Evolutionary conservation across 148 eudicot genomes (phyloP).

Genomic region (Chenopodium berlandieri): DNA sequence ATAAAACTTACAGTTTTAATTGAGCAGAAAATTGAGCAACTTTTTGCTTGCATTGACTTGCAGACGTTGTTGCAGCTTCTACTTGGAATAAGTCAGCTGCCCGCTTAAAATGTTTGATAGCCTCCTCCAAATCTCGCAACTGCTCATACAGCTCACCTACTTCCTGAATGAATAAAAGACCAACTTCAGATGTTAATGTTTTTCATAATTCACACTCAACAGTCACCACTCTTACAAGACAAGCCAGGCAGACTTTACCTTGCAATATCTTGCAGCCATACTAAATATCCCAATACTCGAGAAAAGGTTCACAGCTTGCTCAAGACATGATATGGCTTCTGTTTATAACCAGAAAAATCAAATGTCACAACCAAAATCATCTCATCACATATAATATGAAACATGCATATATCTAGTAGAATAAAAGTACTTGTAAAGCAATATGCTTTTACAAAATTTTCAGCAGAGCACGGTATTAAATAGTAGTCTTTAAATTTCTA

Average conservation of each 20-base stretch:
- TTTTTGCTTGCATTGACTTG: slow-evolving; percentile 71
- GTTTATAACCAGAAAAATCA: slow-evolving; percentile 15
- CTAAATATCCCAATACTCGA: slow-evolving; percentile 34
- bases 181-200: neutral
- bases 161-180: slow-evolving; percentile 38
- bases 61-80: slow-evolving; percentile 54
- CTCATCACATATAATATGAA: neutral
- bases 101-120: slow-evolving; percentile 45
- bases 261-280: slow-evolving; percentile 48
- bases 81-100: slow-evolving; percentile 54
- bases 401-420: neutral
- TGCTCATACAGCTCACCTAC: slow-evolving; percentile 58
- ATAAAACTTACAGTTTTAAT: slow-evolving; percentile 45
- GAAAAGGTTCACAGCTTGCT: slow-evolving; percentile 45
- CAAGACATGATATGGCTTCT: slow-evolving; percentile 54
- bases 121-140: slow-evolving; percentile 47
- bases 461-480: neutral
- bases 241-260: slow-evolving; percentile 32
- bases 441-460: neutral
- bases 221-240: neutral
- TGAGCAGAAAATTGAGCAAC: slow-evolving; percentile 57
- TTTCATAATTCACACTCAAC: neutral
- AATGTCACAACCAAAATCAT: neutral
- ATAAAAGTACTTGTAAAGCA: neutral
- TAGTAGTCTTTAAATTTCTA: neutral